These are phyloP conservation scores for Colletotrichum tanaceti DNA, from an alignment of 2,329 filamentous ascomycete genomes.

Conservation along the genomic window DNA sequence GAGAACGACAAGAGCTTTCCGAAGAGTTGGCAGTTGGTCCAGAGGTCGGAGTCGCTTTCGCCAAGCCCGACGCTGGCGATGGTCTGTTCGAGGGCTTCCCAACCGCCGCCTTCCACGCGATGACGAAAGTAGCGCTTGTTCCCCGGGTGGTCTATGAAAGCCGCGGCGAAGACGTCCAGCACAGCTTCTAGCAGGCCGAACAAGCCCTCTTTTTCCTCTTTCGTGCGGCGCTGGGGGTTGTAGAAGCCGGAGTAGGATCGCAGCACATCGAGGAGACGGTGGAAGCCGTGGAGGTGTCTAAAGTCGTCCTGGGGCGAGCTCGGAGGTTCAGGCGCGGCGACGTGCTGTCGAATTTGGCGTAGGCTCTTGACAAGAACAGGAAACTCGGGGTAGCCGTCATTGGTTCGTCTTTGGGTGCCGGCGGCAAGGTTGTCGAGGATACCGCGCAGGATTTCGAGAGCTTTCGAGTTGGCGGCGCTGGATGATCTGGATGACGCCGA, in stretches of 20 bases:
- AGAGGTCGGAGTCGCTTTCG: slow-evolving; percentile 73
- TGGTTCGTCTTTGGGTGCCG: slow-evolving; percentile 48
- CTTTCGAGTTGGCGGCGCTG: slow-evolving; percentile 67
- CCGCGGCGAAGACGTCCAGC: slow-evolving; percentile 79
- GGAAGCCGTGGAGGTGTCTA: slow-evolving; percentile 82
- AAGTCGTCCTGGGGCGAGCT: slow-evolving; percentile 80
- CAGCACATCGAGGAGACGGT: slow-evolving; percentile 76
- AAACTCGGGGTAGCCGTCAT: slow-evolving; percentile 61
- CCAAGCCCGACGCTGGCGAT: slow-evolving; percentile 75
- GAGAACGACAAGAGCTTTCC: slow-evolving; percentile 85
- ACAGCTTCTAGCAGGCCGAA: slow-evolving; percentile 78
- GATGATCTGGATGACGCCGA: slow-evolving; percentile 69
- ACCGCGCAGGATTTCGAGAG: slow-evolving; percentile 67
- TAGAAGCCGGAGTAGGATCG: slow-evolving; percentile 81
- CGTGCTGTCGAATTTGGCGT: slow-evolving; percentile 73
- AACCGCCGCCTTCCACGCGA: slow-evolving; percentile 80
- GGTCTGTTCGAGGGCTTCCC: slow-evolving; percentile 79
- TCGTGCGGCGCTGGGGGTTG: slow-evolving; percentile 70
- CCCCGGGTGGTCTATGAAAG: slow-evolving; percentile 81
- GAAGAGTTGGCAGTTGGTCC: slow-evolving; percentile 79
- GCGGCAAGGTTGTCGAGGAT: slow-evolving; percentile 63
- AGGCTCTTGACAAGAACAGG: slow-evolving; percentile 65
- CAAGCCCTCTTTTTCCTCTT: slow-evolving; percentile 72
- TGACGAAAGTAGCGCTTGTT: slow-evolving; percentile 89
- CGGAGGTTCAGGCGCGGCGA: slow-evolving; percentile 60